Conservation (phyloP, 1,139 yeast genomes). For the Suzukiozyma palmioleophila region DNA sequence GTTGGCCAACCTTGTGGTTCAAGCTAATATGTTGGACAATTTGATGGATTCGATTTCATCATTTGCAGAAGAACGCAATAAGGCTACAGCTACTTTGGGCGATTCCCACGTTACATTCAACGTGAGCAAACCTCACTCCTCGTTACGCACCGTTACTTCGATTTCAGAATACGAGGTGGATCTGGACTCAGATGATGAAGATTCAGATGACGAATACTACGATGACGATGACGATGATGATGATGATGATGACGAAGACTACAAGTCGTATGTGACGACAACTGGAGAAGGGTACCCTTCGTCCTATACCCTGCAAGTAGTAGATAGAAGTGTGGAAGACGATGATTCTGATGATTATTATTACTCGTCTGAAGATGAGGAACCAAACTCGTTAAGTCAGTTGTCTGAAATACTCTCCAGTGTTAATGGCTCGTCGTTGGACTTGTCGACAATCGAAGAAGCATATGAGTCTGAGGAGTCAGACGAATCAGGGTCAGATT, state of each 20-base stretch:
- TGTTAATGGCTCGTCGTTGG: not conserved
- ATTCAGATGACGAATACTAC: conserved; percentile 8
- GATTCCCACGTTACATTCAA: conserved; percentile 6
- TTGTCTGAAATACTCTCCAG: not conserved
- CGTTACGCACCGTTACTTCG: conserved; percentile 15
- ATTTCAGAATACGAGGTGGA: conserved; percentile 37
- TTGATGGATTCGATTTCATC: conserved; percentile 51
- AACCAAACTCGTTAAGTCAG: conserved; percentile 4
- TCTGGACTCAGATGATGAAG: conserved; percentile 23
- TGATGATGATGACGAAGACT: conserved; percentile 8
- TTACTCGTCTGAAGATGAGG: conserved; percentile 12
- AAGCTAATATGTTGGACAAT: conserved; percentile 71
- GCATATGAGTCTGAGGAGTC: conserved; percentile 10
- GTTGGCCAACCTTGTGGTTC: conserved; percentile 61
- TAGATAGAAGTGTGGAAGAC: conserved; percentile 9
- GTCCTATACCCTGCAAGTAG: conserved; percentile 3
- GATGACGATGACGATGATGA: conserved; percentile 16
- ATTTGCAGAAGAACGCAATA: conserved; percentile 26
- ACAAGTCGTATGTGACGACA: too few relatives aligned
- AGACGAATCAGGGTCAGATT: conserved; percentile 18
- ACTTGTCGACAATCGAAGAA: conserved; percentile 10
- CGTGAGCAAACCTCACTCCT: conserved; percentile 3
- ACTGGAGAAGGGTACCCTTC: too few relatives aligned
- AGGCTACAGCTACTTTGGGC: conserved; percentile 11
- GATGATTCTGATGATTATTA: not conserved